phyloP scores from a whole-genome alignment of 306 rosid species.

The Pterocarpus santalinus region DNA sequence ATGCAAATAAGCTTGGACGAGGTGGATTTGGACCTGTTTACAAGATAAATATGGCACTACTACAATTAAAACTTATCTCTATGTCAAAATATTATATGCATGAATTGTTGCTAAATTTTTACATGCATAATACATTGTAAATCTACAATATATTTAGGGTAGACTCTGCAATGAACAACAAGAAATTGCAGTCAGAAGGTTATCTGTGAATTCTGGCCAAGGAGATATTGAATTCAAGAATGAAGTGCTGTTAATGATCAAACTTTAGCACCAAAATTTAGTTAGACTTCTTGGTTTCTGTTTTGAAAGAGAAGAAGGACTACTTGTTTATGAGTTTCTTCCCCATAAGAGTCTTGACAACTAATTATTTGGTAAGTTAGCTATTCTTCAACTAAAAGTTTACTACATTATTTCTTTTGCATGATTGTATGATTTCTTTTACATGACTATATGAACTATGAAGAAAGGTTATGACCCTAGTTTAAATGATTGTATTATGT shows the following conservation, averaged over 20 bases:
- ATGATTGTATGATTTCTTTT: not conserved
- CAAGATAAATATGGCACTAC: conserved; percentile 46
- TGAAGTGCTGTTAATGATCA: conserved; percentile 56
- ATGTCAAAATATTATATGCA: not conserved
- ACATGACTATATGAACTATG: not conserved
- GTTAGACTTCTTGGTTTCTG: conserved; percentile 64
- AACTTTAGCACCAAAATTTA: conserved; percentile 66
- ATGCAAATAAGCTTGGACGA: conserved; percentile 62
- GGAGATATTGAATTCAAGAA: conserved; percentile 65
- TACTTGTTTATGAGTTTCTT: conserved; percentile 67
- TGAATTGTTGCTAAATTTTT: not conserved
- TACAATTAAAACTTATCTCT: not conserved
- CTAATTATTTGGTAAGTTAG: conserved; percentile 54
- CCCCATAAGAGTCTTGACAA: conserved; percentile 60
- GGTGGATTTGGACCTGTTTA: conserved; percentile 75
- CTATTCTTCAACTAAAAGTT: not conserved
- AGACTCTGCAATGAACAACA: conserved; percentile 41
- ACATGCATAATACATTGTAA: not conserved
- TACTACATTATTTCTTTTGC: not conserved
- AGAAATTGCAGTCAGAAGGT: conserved; percentile 59
- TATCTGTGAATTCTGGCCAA: conserved; percentile 52
- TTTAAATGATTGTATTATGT: not conserved
- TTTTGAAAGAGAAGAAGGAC: conserved; percentile 54
- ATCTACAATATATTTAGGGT: conserved; percentile 48
- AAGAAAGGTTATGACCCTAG: not conserved